Base-by-base conservation (phyloP, 345 rosid species). In the Gossypium mustelinum region DNA sequence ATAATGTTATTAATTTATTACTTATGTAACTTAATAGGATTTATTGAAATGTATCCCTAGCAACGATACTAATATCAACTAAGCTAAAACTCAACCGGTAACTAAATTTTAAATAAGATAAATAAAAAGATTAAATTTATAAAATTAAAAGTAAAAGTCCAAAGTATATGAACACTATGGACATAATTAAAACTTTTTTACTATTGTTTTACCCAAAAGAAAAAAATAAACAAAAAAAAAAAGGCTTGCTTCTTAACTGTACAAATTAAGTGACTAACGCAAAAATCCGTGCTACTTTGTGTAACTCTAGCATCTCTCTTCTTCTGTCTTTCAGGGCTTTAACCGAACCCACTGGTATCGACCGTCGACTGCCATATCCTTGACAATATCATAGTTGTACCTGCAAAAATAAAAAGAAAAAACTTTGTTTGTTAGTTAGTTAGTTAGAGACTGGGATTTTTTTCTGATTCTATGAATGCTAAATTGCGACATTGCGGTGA, bases 351-450 rank as follows among this genome's bases (percentile, higher is more conserved):
- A 91, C 79, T 85, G 76, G 89, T 85, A 91, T 11, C 90, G 90
- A 67, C 97, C 97, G 65, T 85, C 74, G 50, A 91, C 79, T 17
- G 97, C 92, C 81, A 56, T 73, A 47, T 91, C 97, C 78, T 86
- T 91, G 69, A 62, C 87, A 56, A 89, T 75, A 74, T 91, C 94
- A 76, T 79, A 91, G 68, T 91, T 91, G 87, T 91, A 91, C 90
- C 97, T 91, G 80, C 74, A 73, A 25, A 80, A 80, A 57, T 14
- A 65, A 1, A 9, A 20, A 18, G 44, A 4, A 44, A 16, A 43
- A 73, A 58, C 68, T 59, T 80, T 76, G 83, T 72, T 77, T 77
- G 69, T 66, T 77, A 74, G 52, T 44, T 66, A 43, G 70, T 65
- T 65, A 86, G 83, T 81, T 86, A 78, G 18, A 57, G 73, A 34